A percentile compares a stretch with the other conserved stretches of the same genome.
These are phyloP conservation scores for Monosporozyma aerobia DNA, from an alignment of 805 yeast genomes.

Conservation along the genomic window DNA sequence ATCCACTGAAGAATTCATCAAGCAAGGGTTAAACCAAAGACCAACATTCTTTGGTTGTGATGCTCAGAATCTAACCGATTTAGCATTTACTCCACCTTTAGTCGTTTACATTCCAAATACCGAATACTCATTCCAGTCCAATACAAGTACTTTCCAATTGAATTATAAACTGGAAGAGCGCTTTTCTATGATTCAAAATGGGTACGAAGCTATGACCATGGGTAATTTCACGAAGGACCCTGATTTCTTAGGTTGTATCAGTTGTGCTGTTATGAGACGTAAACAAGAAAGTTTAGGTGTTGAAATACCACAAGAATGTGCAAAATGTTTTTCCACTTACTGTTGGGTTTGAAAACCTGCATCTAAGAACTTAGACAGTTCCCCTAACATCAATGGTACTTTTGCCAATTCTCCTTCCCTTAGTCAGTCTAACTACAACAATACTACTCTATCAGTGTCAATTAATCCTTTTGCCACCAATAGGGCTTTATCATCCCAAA, in stretches of 20 bases:
- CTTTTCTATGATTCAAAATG: constrained; percentile 56
- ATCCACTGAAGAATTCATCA: constrained; percentile 49
- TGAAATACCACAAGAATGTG: constrained; percentile 58
- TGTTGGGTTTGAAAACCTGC: constrained; percentile 58
- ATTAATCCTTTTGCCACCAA: constrained; percentile 2
- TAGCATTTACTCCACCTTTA: constrained; percentile 56
- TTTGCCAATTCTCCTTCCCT: neutral
- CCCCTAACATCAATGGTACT: neutral
- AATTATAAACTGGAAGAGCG: constrained; percentile 50
- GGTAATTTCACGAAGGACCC: constrained; percentile 57
- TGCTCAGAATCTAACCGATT: constrained; percentile 49
- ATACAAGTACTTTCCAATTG: constrained; percentile 63
- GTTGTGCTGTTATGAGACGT: constrained; percentile 76
- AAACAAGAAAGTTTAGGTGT: constrained; percentile 58
- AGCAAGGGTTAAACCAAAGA: constrained; percentile 50
- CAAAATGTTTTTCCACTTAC: constrained; percentile 56
- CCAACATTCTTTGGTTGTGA: constrained; percentile 85
- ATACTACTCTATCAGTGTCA: neutral
- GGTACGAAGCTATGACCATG: constrained; percentile 60
- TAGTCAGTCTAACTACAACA: neutral
- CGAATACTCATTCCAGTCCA: constrained; percentile 55
- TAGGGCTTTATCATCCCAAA: neutral
- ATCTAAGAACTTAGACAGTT: neutral
- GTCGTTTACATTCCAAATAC: constrained; percentile 71
- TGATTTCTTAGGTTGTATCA: constrained; percentile 66